Conservation (phyloP, 2,329 filamentous ascomycete genomes). For the Orbilia javanica region DNA sequence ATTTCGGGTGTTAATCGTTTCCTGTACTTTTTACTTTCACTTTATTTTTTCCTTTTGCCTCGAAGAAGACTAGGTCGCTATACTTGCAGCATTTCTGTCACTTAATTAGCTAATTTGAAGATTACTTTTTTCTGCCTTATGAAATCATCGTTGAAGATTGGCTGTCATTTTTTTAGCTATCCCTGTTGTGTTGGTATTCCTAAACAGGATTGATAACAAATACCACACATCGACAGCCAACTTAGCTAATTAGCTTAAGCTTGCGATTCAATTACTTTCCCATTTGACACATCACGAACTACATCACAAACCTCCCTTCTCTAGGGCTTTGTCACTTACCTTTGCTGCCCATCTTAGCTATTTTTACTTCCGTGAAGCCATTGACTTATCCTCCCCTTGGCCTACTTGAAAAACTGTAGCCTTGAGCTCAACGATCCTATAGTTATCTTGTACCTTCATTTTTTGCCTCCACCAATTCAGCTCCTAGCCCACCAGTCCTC, state of each 20-base stretch:
- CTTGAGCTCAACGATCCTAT: neutral
- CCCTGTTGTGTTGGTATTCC: slow-evolving; percentile 26
- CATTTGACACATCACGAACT: neutral
- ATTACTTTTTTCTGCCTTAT: neutral
- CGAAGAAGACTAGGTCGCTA: slow-evolving; percentile 13
- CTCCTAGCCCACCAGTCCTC: neutral
- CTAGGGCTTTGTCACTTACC: neutral
- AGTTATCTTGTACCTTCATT: neutral
- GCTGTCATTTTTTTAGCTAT: neutral
- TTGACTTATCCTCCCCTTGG: neutral
- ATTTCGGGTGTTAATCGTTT: slow-evolving; percentile 45
- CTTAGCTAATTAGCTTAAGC: neutral
- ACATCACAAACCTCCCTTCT: neutral
- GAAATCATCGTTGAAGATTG: neutral
- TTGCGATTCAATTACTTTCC: neutral
- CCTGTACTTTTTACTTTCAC: neutral
- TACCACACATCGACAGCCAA: slow-evolving; percentile 13
- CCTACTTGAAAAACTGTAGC: neutral
- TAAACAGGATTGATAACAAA: slow-evolving; percentile 6
- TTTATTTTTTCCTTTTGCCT: slow-evolving; percentile 5
- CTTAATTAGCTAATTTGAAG: slow-evolving; percentile 19
- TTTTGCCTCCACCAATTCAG: neutral
- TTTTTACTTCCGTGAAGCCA: neutral
- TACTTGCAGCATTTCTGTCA: slow-evolving; percentile 19
- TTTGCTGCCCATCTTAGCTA: neutral